These are phyloP conservation scores for Ophiocordyceps camponoti-rufipedis DNA, from an alignment of 2,329 filamentous ascomycete genomes.

Conservation along the genomic window DNA sequence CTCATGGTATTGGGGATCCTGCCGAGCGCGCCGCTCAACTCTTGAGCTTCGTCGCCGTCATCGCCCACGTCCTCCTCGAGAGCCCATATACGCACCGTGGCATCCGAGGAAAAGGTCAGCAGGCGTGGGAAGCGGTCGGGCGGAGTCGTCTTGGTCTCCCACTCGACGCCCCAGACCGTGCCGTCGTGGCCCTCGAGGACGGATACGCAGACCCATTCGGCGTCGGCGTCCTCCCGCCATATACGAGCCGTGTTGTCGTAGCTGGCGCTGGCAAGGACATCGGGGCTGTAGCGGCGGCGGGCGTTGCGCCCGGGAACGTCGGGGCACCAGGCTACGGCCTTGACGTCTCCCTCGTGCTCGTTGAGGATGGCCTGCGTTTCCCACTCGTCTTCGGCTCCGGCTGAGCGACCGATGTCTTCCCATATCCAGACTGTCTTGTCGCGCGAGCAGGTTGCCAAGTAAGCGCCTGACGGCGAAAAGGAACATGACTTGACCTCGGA, in stretches of 20 bases:
- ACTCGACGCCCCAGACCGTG: slow-evolving; percentile 83
- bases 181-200: slow-evolving; percentile 63
- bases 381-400: slow-evolving; percentile 77
- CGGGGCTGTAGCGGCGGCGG: slow-evolving; percentile 32
- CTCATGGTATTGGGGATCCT: slow-evolving; percentile 84
- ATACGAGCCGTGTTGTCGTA: slow-evolving; percentile 86
- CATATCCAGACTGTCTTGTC: slow-evolving; percentile 98
- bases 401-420: slow-evolving; percentile 63
- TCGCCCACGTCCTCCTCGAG: slow-evolving; percentile 35
- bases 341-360: slow-evolving; percentile 91
- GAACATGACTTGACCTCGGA: slow-evolving; percentile 73
- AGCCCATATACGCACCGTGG: slow-evolving; percentile 63
- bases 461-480: slow-evolving; percentile 56
- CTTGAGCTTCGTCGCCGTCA: slow-evolving; percentile 8
- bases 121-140: slow-evolving; percentile 39
- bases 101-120: slow-evolving; percentile 72
- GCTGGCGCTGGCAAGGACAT: slow-evolving; percentile 74
- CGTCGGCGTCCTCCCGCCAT: slow-evolving; percentile 77
- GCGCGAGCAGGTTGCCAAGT: slow-evolving; percentile 75
- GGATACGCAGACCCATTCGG: slow-evolving; percentile 80
- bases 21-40: slow-evolving; percentile 22
- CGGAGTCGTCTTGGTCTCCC: slow-evolving; percentile 28
- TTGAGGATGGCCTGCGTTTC: slow-evolving; percentile 90
- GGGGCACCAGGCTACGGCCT: slow-evolving; percentile 83
- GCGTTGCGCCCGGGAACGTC: slow-evolving; percentile 33